Evolutionary conservation across 495 filamentous ascomycete species (phyloP).

Genomic region (Aspergillus nidulans): DNA sequence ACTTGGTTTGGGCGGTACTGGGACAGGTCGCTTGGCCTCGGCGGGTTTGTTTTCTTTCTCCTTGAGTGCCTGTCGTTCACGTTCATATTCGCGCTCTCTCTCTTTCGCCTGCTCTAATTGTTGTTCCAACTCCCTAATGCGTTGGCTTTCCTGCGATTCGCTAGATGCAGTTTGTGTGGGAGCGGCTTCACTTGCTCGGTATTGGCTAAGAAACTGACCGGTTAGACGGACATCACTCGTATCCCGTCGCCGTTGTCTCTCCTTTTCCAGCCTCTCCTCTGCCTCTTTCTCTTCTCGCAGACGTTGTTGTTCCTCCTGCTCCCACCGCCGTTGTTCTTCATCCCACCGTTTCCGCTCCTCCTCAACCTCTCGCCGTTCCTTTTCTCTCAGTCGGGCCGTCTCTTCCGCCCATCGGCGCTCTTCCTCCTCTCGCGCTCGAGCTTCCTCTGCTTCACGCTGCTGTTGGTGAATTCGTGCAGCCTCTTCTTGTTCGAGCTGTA

Average conservation of each 20-base stretch:
- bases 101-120: constrained; percentile 83
- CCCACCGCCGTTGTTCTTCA: constrained; percentile 79
- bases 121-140: constrained; percentile 77
- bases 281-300: constrained; percentile 69
- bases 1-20: constrained; percentile 49
- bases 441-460: constrained; percentile 67
- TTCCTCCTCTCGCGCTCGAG: constrained; percentile 62
- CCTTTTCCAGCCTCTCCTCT: constrained; percentile 60
- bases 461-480: constrained; percentile 55
- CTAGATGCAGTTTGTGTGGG: constrained; percentile 3
- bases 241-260: constrained; percentile 57
- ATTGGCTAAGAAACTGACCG: constrained; percentile 83
- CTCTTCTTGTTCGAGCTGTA: constrained; percentile 59
- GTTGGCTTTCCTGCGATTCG: constrained; percentile 50
- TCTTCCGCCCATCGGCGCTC: constrained; percentile 79
- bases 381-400: constrained; percentile 59
- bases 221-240: constrained; percentile 63
- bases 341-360: constrained; percentile 79
- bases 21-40: constrained; percentile 39
- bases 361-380: constrained; percentile 64
- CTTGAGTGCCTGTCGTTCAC: constrained; percentile 61
- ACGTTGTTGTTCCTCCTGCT: constrained; percentile 72
- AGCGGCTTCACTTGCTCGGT: constrained; percentile 54
- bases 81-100: constrained; percentile 79
- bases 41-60: constrained; percentile 32